Evolutionary conservation across 352 stramenopile genomes (phyloP), one percentile per base, ranked within the genome.

Genomic region (Phytophthora aleatoria): DNA sequence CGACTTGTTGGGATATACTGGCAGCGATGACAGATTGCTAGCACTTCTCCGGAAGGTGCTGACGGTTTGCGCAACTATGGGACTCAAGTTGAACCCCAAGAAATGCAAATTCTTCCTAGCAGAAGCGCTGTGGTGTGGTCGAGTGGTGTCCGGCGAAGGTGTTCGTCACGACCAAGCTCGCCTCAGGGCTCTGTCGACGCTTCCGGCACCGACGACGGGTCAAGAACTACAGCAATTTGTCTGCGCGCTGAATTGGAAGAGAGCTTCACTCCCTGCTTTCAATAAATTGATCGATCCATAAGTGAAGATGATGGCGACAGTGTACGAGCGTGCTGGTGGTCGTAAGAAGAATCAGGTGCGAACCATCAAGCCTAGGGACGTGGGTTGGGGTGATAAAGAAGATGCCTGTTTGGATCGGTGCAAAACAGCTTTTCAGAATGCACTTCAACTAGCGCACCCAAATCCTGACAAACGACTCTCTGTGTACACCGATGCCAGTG

Each of bases 211-310:
- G 0, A 54, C 24, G 13, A 63, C 38, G 1, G 48, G 38, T 2
- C 41, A 50, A 8, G 36, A 67, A 15, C 12, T 67, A 3, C 55
- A 72, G 10, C 57, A 61, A 35, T 67, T 71, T 15, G n/a, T 71
- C 36, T 72, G 57, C 27, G 64, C 50, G 1, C 39, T 67, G 27
- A 72, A 72, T 27, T 61, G 64, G 57, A 58, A 62, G 64, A n/a
- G 64, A 16, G 28, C 26, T 5, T 63, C 52, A 10, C 10, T 72
- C 2, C 64, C 55, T 20, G 60, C 56, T 9, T 72, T 48, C 35
- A 62, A 52, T 15, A 60, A 60, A 24, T 26, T 67, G 13, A 53
- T 61, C n/a, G 20, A 39, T 3, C 24, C 45, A 10, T 12, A 57
- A 2, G 5, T 50, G 9, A 50, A 53, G 5, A 13, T 56, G 0